Evolutionary conservation across 306 rosid species (phyloP), one percentile per base, ranked within the genome.

Genomic region (Dalbergia oliveri): DNA sequence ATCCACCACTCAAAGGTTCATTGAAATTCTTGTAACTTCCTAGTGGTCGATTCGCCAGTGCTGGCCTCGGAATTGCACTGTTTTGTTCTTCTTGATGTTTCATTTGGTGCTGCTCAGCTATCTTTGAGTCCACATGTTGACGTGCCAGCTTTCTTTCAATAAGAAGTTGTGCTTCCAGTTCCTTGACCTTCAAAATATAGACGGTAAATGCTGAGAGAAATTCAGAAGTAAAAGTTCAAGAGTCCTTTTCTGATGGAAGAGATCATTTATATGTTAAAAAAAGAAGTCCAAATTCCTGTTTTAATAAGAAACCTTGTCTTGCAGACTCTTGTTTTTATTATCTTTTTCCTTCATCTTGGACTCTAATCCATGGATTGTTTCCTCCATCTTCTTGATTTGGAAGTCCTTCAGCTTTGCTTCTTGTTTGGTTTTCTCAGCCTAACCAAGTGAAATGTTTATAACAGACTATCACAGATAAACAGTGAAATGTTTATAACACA

Each of bases 61-160:
- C 81, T 50, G 90, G 84, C 81, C 90, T 89, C 72, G 53, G 26
- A 11, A 85, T 81, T 78, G 87, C 73, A 14, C 34, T 81, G 59
- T 15, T 82, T 77, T 88, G 97, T 63, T 93, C 98, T 50, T 94
- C 97, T 77, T 82, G 94, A 51, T 83, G 77, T 77, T n/a, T n/a
- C n/a, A n/a, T n/a, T n/a, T 85, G 90, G 23, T 91, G 95, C 78
- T 94, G 98, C 90, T 96, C 98, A 5, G 99, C 97, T 87, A 93
- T 93, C 88, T 89, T 93, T 11, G 94, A 84, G 81, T 93, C 99
- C 3, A 93, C 98, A 16, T 95, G 97, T 82, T 95, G 99, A 12
- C 97, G 97, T 4, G 98, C 99, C 60, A 95, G 87, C 88, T 93
- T 96, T 86, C 98, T 91, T 85, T 96, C 98, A 37, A 93, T 85